Conservation (phyloP, 2,329 filamentous ascomycete genomes). For the Fonsecaea erecta region DNA sequence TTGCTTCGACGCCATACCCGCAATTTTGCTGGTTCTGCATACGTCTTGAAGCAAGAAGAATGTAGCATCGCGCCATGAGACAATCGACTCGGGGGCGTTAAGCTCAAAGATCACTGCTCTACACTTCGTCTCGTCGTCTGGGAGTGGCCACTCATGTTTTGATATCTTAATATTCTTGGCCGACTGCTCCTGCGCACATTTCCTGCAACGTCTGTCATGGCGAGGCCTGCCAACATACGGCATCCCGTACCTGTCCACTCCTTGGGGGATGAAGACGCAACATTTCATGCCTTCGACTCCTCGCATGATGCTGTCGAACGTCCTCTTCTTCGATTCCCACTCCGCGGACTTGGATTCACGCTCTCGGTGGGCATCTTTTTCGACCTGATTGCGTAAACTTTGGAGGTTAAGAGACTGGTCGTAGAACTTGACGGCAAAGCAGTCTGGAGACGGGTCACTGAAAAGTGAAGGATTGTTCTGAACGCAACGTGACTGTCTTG, state of each 20-base stretch:
- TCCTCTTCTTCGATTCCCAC: slow-evolving; percentile 38
- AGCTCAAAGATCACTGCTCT: slow-evolving; percentile 62
- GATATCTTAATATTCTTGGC: slow-evolving; percentile 52
- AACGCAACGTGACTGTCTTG: slow-evolving; percentile 39
- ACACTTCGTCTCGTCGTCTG: slow-evolving; percentile 39
- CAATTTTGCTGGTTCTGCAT: background rate
- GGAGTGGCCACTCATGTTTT: slow-evolving; percentile 63
- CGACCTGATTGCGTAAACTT: slow-evolving; percentile 45
- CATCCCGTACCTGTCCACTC: background rate
- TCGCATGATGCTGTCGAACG: slow-evolving; percentile 42
- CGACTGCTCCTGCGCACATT: slow-evolving; percentile 42
- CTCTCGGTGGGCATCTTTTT: slow-evolving; percentile 42
- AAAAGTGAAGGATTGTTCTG: slow-evolving; percentile 45
- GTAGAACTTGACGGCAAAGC: slow-evolving; percentile 58
- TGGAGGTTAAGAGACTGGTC: slow-evolving; percentile 51
- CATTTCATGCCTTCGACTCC: slow-evolving; percentile 20
- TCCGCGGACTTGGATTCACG: slow-evolving; percentile 44
- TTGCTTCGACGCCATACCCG: background rate
- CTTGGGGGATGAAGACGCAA: slow-evolving; percentile 6
- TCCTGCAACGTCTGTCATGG: slow-evolving; percentile 41
- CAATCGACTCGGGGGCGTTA: slow-evolving; percentile 47
- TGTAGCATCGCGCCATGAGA: slow-evolving; percentile 57
- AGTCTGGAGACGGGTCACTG: slow-evolving; percentile 39
- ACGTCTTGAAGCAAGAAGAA: slow-evolving; percentile 50
- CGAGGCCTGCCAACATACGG: slow-evolving; percentile 1